These are phyloP conservation scores for Corrigiola litoralis DNA, from an alignment of 179 eudicot genomes.

Conservation along the genomic window DNA sequence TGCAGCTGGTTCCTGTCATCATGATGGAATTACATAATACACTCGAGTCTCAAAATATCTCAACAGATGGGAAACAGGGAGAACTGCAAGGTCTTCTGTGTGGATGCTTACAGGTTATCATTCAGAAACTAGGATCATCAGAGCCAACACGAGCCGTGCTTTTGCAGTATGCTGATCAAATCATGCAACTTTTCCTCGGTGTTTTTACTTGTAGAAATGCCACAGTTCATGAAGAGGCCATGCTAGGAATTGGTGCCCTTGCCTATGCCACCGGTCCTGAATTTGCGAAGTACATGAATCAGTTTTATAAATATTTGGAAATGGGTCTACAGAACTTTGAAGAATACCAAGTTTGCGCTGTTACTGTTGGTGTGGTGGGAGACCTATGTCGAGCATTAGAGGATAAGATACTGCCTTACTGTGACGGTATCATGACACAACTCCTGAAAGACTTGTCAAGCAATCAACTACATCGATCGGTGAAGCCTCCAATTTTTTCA, in stretches of 20 bases:
- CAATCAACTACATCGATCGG: constrained; percentile 91
- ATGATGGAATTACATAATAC: constrained; percentile 91
- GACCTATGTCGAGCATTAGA: constrained; percentile 90
- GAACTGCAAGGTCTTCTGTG: constrained; percentile 94
- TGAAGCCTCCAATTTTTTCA: constrained; percentile 94
- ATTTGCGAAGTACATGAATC: constrained; percentile 74
- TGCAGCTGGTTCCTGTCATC: constrained; percentile 77
- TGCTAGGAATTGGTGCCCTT: constrained; percentile 92
- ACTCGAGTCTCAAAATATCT: constrained; percentile 68
- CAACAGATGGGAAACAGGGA: constrained; percentile 73
- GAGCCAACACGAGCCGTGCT: constrained; percentile 65
- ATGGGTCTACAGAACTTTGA: constrained; percentile 96
- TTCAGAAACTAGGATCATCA: constrained; percentile 80
- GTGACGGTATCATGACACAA: constrained; percentile 96
- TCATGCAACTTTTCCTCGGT: constrained; percentile 76
- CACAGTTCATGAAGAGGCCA: constrained; percentile 93
- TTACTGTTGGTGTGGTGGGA: constrained; percentile 93
- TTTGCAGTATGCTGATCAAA: constrained; percentile 86
- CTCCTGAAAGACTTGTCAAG: constrained; percentile 92
- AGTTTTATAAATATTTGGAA: constrained; percentile 81
- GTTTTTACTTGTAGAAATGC: constrained; percentile 92
- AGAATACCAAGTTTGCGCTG: constrained; percentile 92
- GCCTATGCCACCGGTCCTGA: constrained; percentile 84
- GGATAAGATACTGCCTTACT: constrained; percentile 76
- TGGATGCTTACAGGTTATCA: constrained; percentile 92